Conservation (phyloP, 306 rosid genomes). For the Cucurbita maxima region DNA sequence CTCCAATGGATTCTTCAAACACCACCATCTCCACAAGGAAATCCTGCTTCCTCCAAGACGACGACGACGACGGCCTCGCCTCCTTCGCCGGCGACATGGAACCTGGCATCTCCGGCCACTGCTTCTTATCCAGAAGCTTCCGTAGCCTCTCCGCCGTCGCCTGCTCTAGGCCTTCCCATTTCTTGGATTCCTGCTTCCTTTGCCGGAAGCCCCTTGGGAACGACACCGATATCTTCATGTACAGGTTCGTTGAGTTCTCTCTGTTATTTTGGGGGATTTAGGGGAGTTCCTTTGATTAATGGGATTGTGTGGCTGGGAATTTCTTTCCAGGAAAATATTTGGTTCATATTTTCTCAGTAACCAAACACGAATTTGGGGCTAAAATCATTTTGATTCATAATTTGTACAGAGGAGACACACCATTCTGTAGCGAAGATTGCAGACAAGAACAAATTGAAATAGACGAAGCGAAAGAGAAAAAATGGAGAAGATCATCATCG, state of each 20-base stretch:
- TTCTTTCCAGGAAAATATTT: too few relatives aligned
- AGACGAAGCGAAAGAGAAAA: conserved; percentile 67
- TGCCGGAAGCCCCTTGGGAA: conserved; percentile 61
- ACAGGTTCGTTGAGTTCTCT: conserved; percentile 38
- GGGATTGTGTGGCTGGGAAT: neutral
- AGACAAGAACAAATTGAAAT: conserved; percentile 66
- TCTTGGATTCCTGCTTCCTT: conserved; percentile 60
- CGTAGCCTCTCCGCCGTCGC: conserved; percentile 13
- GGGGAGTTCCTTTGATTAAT: too few relatives aligned
- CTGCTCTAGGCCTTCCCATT: conserved; percentile 56
- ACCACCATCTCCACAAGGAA: neutral
- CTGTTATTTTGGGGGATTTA: neutral
- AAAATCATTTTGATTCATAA: neutral
- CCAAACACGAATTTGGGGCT: neutral
- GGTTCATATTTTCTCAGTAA: neutral
- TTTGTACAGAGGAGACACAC: conserved; percentile 72
- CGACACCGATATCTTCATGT: conserved; percentile 77
- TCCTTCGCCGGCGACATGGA: conserved; percentile 30
- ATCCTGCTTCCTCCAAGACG: conserved; percentile 49
- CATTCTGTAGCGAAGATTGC: conserved; percentile 89
- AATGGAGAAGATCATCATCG: conserved; percentile 31
- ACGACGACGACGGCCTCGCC: conserved; percentile 29
- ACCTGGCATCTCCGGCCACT: conserved; percentile 42
- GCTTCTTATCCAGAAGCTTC: conserved; percentile 27
- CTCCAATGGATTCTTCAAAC: conserved; percentile 36